Conservation (phyloP, 2,329 filamentous ascomycete genomes). For the Stemphylium vesicarium region DNA sequence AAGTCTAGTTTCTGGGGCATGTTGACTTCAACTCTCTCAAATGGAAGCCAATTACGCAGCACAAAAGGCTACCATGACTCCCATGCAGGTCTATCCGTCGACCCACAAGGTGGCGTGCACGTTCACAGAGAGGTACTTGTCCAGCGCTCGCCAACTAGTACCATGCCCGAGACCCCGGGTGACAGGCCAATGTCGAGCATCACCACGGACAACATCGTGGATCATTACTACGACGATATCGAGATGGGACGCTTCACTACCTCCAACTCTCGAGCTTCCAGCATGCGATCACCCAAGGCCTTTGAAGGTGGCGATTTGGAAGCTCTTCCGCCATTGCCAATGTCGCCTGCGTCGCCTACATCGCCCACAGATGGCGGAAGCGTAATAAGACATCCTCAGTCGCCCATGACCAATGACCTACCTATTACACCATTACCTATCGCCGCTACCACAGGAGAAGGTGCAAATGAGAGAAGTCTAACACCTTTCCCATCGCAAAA, state of each 20-base stretch:
- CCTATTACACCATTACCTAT: not conserved
- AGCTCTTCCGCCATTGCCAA: slow-evolving; percentile 27
- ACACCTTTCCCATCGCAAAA: slow-evolving; percentile 2
- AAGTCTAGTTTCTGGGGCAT: slow-evolving; percentile 12
- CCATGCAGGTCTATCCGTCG: slow-evolving; percentile 25
- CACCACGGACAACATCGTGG: not conserved
- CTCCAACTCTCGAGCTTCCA: slow-evolving; percentile 16
- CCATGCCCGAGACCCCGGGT: not conserved
- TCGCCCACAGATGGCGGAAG: not conserved
- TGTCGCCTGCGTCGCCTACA: slow-evolving; percentile 1
- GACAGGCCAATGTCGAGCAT: not conserved
- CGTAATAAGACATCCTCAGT: not conserved
- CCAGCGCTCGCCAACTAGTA: slow-evolving; percentile 14
- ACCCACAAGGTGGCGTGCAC: slow-evolving; percentile 29
- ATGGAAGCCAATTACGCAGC: slow-evolving; percentile 5
- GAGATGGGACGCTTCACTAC: slow-evolving; percentile 31
- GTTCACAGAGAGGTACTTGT: slow-evolving; percentile 24
- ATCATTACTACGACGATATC: slow-evolving; percentile 31
- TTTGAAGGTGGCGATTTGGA: slow-evolving; percentile 15
- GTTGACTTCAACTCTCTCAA: slow-evolving; percentile 15
- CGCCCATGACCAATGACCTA: not conserved
- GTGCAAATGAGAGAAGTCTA: not conserved
- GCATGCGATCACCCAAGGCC: slow-evolving; percentile 6
- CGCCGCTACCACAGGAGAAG: not conserved
- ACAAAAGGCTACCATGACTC: slow-evolving; percentile 34